These are phyloP conservation scores for Sicyos baderoa DNA, from an alignment of 306 rosid species.

Conservation along the genomic window DNA sequence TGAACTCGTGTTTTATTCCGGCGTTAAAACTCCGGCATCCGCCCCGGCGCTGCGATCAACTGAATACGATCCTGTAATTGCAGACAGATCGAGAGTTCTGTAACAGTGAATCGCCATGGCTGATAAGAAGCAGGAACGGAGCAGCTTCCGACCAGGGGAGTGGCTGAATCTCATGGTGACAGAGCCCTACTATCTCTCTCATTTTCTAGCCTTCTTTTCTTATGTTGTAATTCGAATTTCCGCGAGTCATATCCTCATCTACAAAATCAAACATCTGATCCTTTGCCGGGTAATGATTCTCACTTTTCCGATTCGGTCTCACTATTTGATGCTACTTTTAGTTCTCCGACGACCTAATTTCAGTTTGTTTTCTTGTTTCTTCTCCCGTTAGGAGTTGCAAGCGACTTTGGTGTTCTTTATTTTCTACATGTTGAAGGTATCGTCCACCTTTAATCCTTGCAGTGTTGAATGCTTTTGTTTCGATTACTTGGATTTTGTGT, in stretches of 20 bases:
- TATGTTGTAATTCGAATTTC: constrained; percentile 62
- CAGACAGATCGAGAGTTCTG: neutral
- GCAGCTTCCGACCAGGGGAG: constrained; percentile 23
- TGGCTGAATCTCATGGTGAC: constrained; percentile 52
- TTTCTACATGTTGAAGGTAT: constrained; percentile 60
- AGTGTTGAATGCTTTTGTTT: neutral
- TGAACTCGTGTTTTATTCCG: neutral
- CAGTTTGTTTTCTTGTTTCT: neutral
- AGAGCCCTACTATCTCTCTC: constrained; percentile 69
- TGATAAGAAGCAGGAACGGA: constrained; percentile 28
- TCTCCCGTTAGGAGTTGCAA: constrained; percentile 48
- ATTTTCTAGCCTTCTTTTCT: constrained; percentile 72
- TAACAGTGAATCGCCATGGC: constrained; percentile 14
- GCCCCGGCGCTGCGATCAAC: neutral
- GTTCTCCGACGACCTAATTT: neutral
- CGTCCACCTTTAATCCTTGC: neutral
- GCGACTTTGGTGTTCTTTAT: constrained; percentile 48
- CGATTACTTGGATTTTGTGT: neutral
- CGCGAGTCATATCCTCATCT: constrained; percentile 34
- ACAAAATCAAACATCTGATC: constrained; percentile 35
- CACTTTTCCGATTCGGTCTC: neutral
- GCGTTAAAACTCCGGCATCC: neutral
- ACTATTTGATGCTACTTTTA: neutral
- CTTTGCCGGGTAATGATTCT: constrained; percentile 43
- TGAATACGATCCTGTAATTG: neutral